A percentile compares a stretch with the other conserved stretches of the same genome.
Evolutionary conservation across 2,329 filamentous ascomycete genomes (phyloP).

Genomic region (Aspergillus persii): DNA sequence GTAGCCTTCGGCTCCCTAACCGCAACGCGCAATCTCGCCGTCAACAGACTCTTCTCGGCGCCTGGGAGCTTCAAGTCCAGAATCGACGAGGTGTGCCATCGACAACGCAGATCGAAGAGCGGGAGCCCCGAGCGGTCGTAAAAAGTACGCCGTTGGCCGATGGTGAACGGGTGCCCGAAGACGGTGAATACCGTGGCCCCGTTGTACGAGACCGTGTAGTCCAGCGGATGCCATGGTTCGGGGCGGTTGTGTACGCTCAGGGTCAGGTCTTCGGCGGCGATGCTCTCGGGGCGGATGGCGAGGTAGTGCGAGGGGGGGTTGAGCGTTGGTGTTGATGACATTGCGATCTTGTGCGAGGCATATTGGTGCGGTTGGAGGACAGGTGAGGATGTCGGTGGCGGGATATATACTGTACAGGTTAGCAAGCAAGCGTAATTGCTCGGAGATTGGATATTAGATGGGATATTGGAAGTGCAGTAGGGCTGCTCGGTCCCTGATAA

Average conservation of each 20-base stretch:
- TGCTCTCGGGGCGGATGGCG: slow-evolving; percentile 14
- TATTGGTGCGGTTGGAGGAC: no score
- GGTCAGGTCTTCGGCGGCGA: slow-evolving; percentile 7
- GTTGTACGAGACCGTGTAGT: slow-evolving; percentile 12
- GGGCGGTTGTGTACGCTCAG: slow-evolving; percentile 13
- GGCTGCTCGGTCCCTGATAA: neutral
- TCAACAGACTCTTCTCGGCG: slow-evolving; percentile 6
- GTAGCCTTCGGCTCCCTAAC: slow-evolving; percentile 12
- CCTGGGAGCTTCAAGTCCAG: slow-evolving; percentile 15
- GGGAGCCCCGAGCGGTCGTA: slow-evolving; percentile 15
- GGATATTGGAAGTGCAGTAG: neutral
- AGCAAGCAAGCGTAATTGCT: no score
- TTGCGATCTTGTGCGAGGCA: neutral
- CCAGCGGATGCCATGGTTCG: slow-evolving; percentile 19
- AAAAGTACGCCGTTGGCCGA: slow-evolving; percentile 15
- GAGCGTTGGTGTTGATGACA: neutral
- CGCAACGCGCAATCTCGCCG: slow-evolving; percentile 16
- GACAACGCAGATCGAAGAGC: slow-evolving; percentile 16
- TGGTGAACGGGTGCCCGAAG: slow-evolving; percentile 14
- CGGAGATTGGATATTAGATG: no score
- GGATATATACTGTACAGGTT: neutral
- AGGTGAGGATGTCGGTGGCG: neutral
- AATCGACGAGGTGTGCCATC: slow-evolving; percentile 16
- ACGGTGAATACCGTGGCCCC: slow-evolving; percentile 12
- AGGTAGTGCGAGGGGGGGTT: slow-evolving; percentile 8